phyloP scores from a whole-genome alignment of 2,329 filamentous ascomycete genomes.

The Hymenotorrendiella dingleyae region DNA sequence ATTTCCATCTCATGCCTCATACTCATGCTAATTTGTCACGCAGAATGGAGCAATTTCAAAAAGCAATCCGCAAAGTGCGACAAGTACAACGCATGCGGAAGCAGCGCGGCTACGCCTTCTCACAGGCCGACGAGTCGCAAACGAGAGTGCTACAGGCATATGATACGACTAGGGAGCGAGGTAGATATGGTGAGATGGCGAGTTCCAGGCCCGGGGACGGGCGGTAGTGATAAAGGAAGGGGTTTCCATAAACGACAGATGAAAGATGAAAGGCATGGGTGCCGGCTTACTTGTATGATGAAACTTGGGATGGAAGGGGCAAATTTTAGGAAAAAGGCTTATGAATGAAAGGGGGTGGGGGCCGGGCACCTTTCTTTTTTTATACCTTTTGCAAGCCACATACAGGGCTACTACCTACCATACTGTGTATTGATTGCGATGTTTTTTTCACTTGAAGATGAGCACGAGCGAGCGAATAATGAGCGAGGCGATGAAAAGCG shows the following conservation, averaged over 20 bases:
- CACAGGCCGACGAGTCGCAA: constrained; percentile 93
- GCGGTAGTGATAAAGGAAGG: background rate
- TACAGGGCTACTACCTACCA: too few species aligned
- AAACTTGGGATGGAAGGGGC: background rate
- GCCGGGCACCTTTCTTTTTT: too few species aligned
- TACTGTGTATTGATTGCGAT: too few species aligned
- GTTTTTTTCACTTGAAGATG: too few species aligned
- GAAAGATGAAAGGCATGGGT: background rate
- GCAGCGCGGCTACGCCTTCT: constrained; percentile 96
- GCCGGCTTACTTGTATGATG: background rate
- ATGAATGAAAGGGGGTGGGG: background rate
- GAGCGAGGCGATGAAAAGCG: too few species aligned
- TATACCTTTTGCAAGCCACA: too few species aligned
- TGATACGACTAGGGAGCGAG: constrained; percentile 88
- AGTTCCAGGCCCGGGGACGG: constrained; percentile 24
- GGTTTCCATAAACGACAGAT: too few species aligned
- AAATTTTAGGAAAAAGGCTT: background rate
- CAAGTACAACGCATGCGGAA: constrained; percentile 99
- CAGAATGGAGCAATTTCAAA: constrained; percentile 99
- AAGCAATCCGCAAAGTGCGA: constrained; percentile 95
- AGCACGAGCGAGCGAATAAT: too few species aligned
- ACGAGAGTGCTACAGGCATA: constrained; percentile 94
- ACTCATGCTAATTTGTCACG: background rate
- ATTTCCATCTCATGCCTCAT: background rate
- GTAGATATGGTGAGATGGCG: constrained; percentile 91